These are phyloP conservation scores for Immersiella caudata DNA, from an alignment of 495 filamentous ascomycete genomes.

Conservation along the genomic window DNA sequence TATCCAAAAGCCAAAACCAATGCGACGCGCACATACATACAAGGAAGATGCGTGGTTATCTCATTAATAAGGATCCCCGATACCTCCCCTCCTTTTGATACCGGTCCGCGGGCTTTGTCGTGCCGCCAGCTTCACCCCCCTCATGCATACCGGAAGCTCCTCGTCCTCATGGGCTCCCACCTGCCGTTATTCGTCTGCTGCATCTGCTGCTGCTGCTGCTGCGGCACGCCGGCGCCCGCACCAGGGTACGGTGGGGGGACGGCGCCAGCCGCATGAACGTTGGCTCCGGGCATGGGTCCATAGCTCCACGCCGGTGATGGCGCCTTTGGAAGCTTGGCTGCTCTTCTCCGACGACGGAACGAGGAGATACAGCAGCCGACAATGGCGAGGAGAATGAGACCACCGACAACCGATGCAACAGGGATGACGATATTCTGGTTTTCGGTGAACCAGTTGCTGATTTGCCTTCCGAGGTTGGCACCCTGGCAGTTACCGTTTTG, in stretches of 20 bases:
- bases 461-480: constrained; percentile 59
- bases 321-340: not conserved
- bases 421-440: constrained; percentile 79
- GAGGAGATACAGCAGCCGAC: constrained; percentile 61
- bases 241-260: constrained; percentile 6
- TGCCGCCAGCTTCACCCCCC: not conserved
- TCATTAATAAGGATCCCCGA: constrained; percentile 8
- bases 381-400: constrained; percentile 64
- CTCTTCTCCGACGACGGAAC: constrained; percentile 39
- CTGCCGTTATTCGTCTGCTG: not conserved
- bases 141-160: constrained; percentile 37
- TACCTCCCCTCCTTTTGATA: not conserved
- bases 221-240: constrained; percentile 10
- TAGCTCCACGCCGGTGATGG: constrained; percentile 17
- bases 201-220: constrained; percentile 1
- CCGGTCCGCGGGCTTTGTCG: not conserved
- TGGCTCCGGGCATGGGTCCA: constrained; percentile 19
- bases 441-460: constrained; percentile 66
- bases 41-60: not conserved
- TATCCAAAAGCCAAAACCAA: constrained; percentile 8
- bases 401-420: constrained; percentile 67
- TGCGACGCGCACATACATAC: constrained; percentile 8
- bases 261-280: constrained; percentile 12
- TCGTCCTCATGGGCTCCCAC: constrained; percentile 29
- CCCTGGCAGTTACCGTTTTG: constrained; percentile 72